phyloP scores from a whole-genome alignment of 2,329 filamentous ascomycete species.

The Ophiostoma quercus region DNA sequence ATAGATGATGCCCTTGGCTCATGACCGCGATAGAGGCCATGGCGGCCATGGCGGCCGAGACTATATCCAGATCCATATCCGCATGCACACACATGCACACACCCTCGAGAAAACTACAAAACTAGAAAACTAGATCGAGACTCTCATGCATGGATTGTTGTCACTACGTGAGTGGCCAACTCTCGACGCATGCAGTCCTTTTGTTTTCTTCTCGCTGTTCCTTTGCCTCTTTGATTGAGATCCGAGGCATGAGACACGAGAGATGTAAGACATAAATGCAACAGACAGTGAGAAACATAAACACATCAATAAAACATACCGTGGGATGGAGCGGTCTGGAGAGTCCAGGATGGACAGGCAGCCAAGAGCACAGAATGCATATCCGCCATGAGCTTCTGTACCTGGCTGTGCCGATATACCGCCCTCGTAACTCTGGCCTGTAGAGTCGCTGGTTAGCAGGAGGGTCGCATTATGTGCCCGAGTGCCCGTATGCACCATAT shows the following conservation, averaged over 20 bases:
- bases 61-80: slow-evolving; percentile 15
- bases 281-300: background rate
- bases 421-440: slow-evolving; percentile 86
- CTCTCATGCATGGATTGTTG: slow-evolving; percentile 36
- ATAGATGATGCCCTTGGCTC: background rate
- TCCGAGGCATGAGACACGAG: slow-evolving; percentile 23
- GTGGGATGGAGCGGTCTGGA: slow-evolving; percentile 67
- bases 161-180: slow-evolving; percentile 36
- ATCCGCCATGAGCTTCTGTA: slow-evolving; percentile 91
- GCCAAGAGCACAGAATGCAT: slow-evolving; percentile 89
- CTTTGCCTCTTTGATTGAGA: background rate
- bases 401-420: slow-evolving; percentile 82
- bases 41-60: slow-evolving; percentile 19
- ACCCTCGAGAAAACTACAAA: slow-evolving; percentile 23
- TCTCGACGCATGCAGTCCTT: background rate
- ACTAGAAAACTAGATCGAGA: slow-evolving; percentile 26
- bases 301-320: slow-evolving; percentile 41
- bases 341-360: slow-evolving; percentile 80
- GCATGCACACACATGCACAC: slow-evolving; percentile 17
- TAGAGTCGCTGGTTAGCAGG: slow-evolving; percentile 9
- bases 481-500: background rate
- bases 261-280: background rate
- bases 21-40: background rate
- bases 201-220: background rate
- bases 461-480: slow-evolving; percentile 15